These are phyloP conservation scores for Castanea sativa DNA, from an alignment of 306 rosid genomes.

Conservation along the genomic window DNA sequence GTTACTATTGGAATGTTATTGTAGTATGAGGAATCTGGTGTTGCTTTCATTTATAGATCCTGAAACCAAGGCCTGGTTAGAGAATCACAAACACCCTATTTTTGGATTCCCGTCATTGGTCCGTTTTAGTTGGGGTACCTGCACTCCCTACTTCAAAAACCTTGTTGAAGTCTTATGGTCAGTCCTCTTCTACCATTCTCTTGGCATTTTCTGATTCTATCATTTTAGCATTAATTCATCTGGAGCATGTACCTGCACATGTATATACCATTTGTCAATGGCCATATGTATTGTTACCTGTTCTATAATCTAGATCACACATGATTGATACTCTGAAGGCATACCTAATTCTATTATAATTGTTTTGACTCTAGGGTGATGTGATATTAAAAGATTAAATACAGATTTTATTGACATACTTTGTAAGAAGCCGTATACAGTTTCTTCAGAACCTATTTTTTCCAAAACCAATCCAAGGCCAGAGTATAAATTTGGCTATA, in stretches of 20 bases:
- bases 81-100: slow-evolving; percentile 66
- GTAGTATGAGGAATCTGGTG: slow-evolving; percentile 15
- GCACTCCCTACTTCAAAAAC: slow-evolving; percentile 71
- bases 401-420: too few species aligned
- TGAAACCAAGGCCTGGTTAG: slow-evolving; percentile 78
- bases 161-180: slow-evolving; percentile 76
- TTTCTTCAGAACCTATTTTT: too few species aligned
- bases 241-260: background rate
- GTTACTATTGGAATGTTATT: background rate
- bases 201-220: slow-evolving; percentile 9
- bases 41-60: slow-evolving; percentile 63
- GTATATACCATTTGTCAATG: background rate
- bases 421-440: too few species aligned
- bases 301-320: background rate
- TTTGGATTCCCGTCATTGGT: slow-evolving; percentile 95
- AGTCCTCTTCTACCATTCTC: slow-evolving; percentile 29
- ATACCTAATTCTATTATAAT: background rate
- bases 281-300: background rate
- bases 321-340: background rate
- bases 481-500: too few species aligned
- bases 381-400: too few species aligned
- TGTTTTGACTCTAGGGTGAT: background rate
- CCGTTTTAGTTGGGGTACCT: slow-evolving; percentile 97
- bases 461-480: too few species aligned
- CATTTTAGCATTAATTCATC: background rate